Percentiles rank a stretch among this genome's conserved stretches.
phyloP scores from a whole-genome alignment of 805 yeast genomes.

The Teunomyces panamensis region DNA sequence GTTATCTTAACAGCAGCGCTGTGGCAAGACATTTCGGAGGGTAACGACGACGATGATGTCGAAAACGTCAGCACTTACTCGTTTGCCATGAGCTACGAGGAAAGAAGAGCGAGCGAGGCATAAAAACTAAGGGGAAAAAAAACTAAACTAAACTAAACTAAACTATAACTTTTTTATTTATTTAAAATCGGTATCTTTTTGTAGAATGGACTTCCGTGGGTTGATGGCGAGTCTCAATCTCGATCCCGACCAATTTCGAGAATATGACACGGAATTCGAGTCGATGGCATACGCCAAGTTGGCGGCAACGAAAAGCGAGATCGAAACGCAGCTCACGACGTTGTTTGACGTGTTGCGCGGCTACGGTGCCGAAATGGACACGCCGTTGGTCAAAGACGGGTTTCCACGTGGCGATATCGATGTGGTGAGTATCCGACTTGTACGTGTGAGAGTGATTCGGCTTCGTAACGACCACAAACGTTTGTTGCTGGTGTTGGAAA shows the following conservation, averaged over 20 bases:
- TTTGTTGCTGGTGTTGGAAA: conserved; percentile 47
- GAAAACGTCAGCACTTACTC: conserved; percentile 41
- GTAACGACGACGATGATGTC: conserved; percentile 44
- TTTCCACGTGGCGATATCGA: conserved; percentile 85
- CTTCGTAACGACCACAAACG: conserved; percentile 65
- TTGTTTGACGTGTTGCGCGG: conserved; percentile 42
- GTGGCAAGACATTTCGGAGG: conserved; percentile 61
- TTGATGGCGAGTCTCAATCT: conserved; percentile 27
- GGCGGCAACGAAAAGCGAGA: conserved; percentile 26
- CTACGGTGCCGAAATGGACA: conserved; percentile 58
- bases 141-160: too few species aligned
- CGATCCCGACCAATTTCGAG: conserved; percentile 19
- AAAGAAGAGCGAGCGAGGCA: not conserved
- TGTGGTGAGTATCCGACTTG: conserved; percentile 59
- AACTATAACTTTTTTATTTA: too few species aligned
- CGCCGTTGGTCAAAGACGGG: conserved; percentile 74
- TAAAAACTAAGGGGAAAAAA: not conserved
- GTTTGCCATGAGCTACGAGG: conserved; percentile 33
- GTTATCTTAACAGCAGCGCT: conserved; percentile 59
- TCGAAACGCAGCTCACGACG: conserved; percentile 33
- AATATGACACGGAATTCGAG: conserved; percentile 18
- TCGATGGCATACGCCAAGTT: conserved; percentile 19
- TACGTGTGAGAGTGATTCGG: conserved; percentile 63
- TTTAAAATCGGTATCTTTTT: too few species aligned
- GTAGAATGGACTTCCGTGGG: conserved; percentile 16